Evolutionary conservation across 805 yeast genomes (phyloP).

Genomic region (Candida caryicola): DNA sequence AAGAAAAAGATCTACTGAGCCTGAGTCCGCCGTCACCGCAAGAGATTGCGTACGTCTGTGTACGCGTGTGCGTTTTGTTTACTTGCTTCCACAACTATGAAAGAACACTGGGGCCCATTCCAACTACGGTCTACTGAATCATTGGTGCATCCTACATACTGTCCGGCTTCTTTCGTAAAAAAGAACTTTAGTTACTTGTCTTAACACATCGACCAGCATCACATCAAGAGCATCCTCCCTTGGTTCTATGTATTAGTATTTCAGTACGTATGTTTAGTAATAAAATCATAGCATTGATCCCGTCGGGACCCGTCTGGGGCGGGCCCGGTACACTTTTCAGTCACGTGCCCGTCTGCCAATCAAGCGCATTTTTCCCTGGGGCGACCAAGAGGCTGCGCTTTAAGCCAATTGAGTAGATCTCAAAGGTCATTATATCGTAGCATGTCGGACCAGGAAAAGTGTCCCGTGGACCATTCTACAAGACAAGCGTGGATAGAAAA

Average conservation of each 20-base stretch:
- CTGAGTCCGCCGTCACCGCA: too few species aligned
- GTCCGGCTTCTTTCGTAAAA: too few species aligned
- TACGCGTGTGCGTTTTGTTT: too few species aligned
- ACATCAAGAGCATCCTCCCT: background rate
- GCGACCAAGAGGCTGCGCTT: background rate
- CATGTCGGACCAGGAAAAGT: slow-evolving; percentile 27
- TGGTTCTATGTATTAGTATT: background rate
- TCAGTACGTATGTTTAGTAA: background rate
- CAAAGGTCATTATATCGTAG: background rate
- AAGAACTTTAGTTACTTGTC: background rate
- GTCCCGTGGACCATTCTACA: slow-evolving; percentile 54
- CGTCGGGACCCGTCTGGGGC: background rate
- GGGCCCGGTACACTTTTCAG: too few species aligned
- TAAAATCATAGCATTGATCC: background rate
- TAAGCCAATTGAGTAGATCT: background rate
- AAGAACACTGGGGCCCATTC: too few species aligned
- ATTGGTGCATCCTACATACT: too few species aligned
- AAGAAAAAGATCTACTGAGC: slow-evolving; percentile 86
- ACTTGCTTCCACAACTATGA: too few species aligned
- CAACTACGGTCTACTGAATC: too few species aligned
- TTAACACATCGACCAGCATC: background rate
- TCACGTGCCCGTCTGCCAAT: too few species aligned
- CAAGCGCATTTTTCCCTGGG: too few species aligned
- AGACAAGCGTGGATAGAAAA: slow-evolving; percentile 28
- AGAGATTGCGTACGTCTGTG: too few species aligned